phyloP scores from a whole-genome alignment of 1,284 basidiomycete species.

The Coniferiporia weirii region DNA sequence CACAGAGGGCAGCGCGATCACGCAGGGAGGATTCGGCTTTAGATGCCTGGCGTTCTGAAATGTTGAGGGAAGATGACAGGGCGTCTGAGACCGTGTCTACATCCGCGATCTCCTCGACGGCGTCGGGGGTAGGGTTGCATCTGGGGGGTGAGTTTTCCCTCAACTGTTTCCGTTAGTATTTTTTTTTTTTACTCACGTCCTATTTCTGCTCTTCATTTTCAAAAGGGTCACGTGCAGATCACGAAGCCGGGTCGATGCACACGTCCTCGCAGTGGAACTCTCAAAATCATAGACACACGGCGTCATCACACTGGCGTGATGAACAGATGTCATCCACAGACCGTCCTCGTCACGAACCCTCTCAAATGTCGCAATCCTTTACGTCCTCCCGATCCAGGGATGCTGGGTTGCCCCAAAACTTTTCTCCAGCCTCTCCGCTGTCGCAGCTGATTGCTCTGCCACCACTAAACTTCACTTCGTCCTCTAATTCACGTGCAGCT shows the following conservation, averaged over 20 bases:
- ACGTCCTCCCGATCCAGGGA: background rate
- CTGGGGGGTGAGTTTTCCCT: conserved; percentile 1
- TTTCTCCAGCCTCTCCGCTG: background rate
- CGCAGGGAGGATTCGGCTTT: background rate
- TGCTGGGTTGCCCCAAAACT: background rate
- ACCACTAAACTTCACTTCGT: background rate
- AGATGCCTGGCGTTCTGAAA: background rate
- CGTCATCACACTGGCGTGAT: background rate
- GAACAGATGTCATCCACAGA: background rate
- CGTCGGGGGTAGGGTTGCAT: background rate
- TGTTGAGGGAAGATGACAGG: background rate
- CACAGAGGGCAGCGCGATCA: background rate
- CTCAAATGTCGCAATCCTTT: background rate
- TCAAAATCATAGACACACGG: background rate
- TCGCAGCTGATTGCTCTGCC: background rate
- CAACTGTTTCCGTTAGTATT: background rate
- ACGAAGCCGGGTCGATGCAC: background rate
- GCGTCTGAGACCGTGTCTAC: background rate
- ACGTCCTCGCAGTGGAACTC: background rate
- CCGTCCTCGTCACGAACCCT: background rate
- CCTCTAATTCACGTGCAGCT: background rate
- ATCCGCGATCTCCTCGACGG: background rate
- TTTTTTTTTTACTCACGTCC: background rate
- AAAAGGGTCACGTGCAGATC: background rate
- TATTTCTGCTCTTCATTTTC: too few relatives aligned